Conservation (phyloP, 345 rosid species). For the Conringia planisiliqua region DNA sequence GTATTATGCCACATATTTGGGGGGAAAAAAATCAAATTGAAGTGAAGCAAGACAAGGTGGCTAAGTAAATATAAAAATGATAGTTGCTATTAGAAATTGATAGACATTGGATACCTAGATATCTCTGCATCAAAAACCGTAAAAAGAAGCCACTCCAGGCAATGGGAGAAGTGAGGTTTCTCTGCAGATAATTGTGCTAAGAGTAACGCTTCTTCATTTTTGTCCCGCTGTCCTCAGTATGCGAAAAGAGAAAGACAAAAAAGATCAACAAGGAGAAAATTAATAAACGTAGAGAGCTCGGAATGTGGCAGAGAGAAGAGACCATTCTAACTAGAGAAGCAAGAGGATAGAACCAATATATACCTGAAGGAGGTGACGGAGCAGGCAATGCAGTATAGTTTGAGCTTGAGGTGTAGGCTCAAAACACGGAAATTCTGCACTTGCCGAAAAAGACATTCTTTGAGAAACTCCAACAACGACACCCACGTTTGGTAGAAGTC, state of each 20-base stretch:
- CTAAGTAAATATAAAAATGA: not conserved
- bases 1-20: constrained; percentile 10
- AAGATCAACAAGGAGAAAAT: not conserved
- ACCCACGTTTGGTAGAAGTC: constrained; percentile 95
- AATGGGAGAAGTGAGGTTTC: constrained; percentile 95
- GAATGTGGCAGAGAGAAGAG: constrained; percentile 1
- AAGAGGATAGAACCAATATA: constrained; percentile 9
- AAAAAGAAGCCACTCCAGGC: constrained; percentile 98
- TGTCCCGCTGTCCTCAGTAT: constrained; percentile 62
- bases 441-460: constrained; percentile 94
- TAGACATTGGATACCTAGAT: constrained; percentile 58
- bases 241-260: constrained; percentile 9
- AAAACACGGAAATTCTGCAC: constrained; percentile 96
- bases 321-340: not conserved
- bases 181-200: constrained; percentile 87
- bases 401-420: constrained; percentile 99
- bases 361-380: constrained; percentile 99
- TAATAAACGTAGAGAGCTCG: not conserved
- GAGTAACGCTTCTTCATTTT: constrained; percentile 78
- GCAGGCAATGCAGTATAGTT: constrained; percentile 92
- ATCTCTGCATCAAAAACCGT: constrained; percentile 97
- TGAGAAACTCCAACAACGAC: constrained; percentile 96
- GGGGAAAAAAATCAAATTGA: not conserved
- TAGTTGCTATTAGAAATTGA: not conserved
- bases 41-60: not conserved